Evolutionary conservation across 352 stramenopile genomes (phyloP).

Genomic region (Lagenidium giganteum): DNA sequence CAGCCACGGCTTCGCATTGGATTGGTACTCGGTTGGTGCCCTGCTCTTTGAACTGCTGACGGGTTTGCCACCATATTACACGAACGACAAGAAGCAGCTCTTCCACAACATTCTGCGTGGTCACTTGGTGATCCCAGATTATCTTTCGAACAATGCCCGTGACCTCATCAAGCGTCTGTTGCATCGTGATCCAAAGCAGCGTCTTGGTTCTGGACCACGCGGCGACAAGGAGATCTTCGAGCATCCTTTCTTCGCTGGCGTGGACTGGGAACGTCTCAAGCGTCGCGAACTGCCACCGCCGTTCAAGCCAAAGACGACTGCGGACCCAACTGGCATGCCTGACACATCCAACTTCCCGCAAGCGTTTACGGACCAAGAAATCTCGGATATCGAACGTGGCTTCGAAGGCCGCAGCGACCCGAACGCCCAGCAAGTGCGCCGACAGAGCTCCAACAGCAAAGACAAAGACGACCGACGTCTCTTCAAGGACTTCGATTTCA

Average conservation of each 20-base stretch:
- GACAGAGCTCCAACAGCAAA: slow-evolving; percentile 30
- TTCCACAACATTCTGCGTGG: slow-evolving; percentile 88
- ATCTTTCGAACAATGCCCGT: slow-evolving; percentile 65
- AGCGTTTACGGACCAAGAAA: slow-evolving; percentile 82
- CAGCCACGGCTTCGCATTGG: slow-evolving; percentile 73
- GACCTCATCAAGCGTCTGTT: slow-evolving; percentile 79
- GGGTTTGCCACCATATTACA: slow-evolving; percentile 83
- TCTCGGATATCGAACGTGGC: slow-evolving; percentile 80
- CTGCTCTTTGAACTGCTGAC: slow-evolving; percentile 79
- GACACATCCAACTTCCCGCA: slow-evolving; percentile 86
- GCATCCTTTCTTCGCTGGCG: slow-evolving; percentile 76
- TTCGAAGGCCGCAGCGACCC: slow-evolving; percentile 50
- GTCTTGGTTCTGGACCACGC: slow-evolving; percentile 61
- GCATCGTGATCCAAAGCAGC: slow-evolving; percentile 76
- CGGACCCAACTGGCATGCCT: slow-evolving; percentile 60
- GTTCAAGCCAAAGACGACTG: slow-evolving; percentile 81
- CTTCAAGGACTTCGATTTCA: slow-evolving; percentile 87
- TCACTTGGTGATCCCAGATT: slow-evolving; percentile 75
- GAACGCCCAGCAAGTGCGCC: slow-evolving; percentile 57
- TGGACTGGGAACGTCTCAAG: slow-evolving; percentile 85
- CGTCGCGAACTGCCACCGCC: slow-evolving; percentile 72
- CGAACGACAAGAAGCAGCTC: slow-evolving; percentile 87
- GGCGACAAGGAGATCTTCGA: slow-evolving; percentile 81
- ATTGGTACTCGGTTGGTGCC: slow-evolving; percentile 83
- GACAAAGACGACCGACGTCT: slow-evolving; percentile 71